A percentile compares a stretch with the other conserved stretches of the same genome.
These are phyloP conservation scores for Ophiostoma himal-ulmi DNA, from an alignment of 2,329 filamentous ascomycete genomes.

Conservation along the genomic window DNA sequence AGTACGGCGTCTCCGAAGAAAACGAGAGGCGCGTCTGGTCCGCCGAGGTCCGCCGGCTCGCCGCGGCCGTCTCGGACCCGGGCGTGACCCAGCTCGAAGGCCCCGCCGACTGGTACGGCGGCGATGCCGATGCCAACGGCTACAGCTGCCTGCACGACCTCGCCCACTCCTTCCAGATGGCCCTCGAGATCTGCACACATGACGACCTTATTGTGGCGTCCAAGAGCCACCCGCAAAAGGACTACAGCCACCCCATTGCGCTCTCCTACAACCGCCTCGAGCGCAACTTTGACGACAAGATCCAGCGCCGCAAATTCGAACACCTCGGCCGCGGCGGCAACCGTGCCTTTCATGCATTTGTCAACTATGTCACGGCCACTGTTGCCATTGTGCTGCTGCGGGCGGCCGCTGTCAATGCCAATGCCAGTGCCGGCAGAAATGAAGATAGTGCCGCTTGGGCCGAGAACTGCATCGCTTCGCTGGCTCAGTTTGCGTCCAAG, in stretches of 20 bases:
- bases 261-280: constrained; percentile 13
- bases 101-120: constrained; percentile 12
- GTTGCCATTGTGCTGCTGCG: constrained; percentile 12
- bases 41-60: constrained; percentile 11
- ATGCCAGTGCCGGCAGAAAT: neutral
- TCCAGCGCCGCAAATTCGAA: constrained; percentile 11
- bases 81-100: neutral
- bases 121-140: constrained; percentile 13
- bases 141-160: constrained; percentile 15
- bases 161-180: constrained; percentile 14
- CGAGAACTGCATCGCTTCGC: neutral
- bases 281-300: constrained; percentile 14
- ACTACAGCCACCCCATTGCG: constrained; percentile 11
- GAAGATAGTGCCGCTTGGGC: neutral
- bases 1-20: constrained; percentile 8
- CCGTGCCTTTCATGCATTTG: constrained; percentile 10
- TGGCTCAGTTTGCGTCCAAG: constrained; percentile 12
- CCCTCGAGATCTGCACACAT: constrained; percentile 15
- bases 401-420: neutral
- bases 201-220: constrained; percentile 13
- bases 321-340: constrained; percentile 16
- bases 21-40: constrained; percentile 5
- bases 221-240: neutral
- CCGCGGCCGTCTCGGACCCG: neutral
- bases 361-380: constrained; percentile 10